Evolutionary conservation across 2,329 filamentous ascomycete species (phyloP).

Genomic region (Daldinia sp.): DNA sequence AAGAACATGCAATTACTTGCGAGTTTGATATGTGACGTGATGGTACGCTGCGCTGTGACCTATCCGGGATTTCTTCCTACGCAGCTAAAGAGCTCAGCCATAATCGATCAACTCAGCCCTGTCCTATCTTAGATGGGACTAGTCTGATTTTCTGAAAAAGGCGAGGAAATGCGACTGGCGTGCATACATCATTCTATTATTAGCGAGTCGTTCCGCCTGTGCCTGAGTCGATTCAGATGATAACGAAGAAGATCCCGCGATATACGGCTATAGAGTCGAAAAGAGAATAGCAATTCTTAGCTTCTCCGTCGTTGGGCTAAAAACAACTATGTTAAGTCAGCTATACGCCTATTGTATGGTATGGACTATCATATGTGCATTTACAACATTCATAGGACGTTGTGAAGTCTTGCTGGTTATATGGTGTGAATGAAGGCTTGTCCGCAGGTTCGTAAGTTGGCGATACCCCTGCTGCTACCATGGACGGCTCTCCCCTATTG

Average conservation of each 20-base stretch:
- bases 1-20: not conserved
- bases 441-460: not conserved
- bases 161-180: conserved; percentile 3
- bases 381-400: not conserved
- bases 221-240: not conserved
- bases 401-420: not conserved
- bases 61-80: conserved; percentile 12
- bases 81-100: not conserved
- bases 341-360: not conserved
- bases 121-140: not conserved
- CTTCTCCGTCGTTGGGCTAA: not conserved
- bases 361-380: not conserved
- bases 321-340: no score
- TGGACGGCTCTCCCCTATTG: not conserved
- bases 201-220: not conserved
- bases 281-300: not conserved
- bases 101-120: not conserved
- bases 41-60: conserved; percentile 16
- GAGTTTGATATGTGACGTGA: conserved; percentile 11
- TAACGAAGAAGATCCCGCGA: not conserved
- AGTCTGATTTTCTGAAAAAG: not conserved
- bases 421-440: not conserved
- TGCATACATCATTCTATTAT: conserved; percentile 7
- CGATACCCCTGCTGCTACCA: not conserved
- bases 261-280: not conserved